A percentile compares a stretch with the other conserved stretches of the same genome.
These are phyloP conservation scores for Suillus subalutaceus DNA, from an alignment of 768 basidiomycete genomes.

Conservation along the genomic window DNA sequence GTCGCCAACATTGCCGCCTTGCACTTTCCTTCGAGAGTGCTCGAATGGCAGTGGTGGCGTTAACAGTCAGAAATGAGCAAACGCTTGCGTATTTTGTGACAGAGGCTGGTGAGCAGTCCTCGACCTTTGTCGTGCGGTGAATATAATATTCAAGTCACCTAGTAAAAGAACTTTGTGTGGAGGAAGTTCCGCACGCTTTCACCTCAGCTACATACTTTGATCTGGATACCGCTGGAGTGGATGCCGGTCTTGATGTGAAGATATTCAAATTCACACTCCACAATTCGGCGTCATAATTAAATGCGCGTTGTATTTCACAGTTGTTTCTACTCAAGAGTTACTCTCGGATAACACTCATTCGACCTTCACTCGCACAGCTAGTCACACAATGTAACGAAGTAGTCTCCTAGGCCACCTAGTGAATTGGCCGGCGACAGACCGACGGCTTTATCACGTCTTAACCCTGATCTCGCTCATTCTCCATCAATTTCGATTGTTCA, in stretches of 20 bases:
- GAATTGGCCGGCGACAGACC: background rate
- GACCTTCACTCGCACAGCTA: background rate
- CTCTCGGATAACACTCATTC: background rate
- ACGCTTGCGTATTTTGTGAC: slow-evolving; percentile 52
- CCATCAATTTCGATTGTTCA: background rate
- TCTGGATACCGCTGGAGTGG: slow-evolving; percentile 32
- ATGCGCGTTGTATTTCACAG: background rate
- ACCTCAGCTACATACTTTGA: slow-evolving; percentile 19
- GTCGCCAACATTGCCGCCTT: slow-evolving; percentile 47
- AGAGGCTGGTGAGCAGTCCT: slow-evolving; percentile 30
- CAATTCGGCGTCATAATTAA: background rate
- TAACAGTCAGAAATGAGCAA: slow-evolving; percentile 55
- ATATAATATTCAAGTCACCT: background rate
- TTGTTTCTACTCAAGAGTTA: background rate
- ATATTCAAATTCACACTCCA: slow-evolving; percentile 43
- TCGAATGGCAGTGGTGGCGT: slow-evolving; percentile 36
- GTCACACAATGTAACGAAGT: background rate
- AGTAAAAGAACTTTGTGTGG: slow-evolving; percentile 29
- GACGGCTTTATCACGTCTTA: background rate
- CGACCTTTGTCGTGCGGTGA: slow-evolving; percentile 1
- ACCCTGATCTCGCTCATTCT: background rate
- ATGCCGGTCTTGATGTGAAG: slow-evolving; percentile 42
- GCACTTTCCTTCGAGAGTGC: slow-evolving; percentile 27
- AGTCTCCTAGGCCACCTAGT: background rate
- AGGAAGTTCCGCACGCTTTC: slow-evolving; percentile 27